Evolutionary conservation across 768 basidiomycete genomes (phyloP).

Genomic region (Termitomyces sp.): DNA sequence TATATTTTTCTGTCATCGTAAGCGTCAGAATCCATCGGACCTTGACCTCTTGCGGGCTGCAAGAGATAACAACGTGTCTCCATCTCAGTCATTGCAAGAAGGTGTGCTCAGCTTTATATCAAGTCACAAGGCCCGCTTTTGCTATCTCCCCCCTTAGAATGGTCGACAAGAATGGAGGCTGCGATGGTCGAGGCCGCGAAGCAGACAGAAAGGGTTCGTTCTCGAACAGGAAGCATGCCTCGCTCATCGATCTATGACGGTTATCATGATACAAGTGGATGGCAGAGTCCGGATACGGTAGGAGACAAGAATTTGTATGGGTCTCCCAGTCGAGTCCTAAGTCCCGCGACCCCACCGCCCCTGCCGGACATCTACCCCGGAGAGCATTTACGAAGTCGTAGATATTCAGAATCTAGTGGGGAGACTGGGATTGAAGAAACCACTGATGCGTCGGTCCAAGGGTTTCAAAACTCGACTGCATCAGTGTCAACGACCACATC

Average conservation of each 20-base stretch:
- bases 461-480: neutral
- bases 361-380: neutral
- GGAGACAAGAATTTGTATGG: neutral
- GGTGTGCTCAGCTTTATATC: neutral
- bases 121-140: neutral
- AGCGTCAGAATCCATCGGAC: neutral
- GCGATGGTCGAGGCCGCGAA: slow-evolving; percentile 7
- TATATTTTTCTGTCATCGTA: neutral
- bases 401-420: neutral
- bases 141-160: neutral
- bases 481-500: neutral
- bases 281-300: slow-evolving; percentile 2
- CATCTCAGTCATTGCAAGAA: neutral
- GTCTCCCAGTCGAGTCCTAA: neutral
- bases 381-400: neutral
- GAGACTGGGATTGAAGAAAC: neutral
- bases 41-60: neutral
- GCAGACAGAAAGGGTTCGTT: slow-evolving; percentile 6
- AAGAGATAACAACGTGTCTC: neutral
- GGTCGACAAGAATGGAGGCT: neutral
- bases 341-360: neutral
- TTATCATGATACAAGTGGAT: neutral
- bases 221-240: neutral
- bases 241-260: neutral
- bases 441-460: neutral